These are phyloP conservation scores for Magnusiomyces fungicola DNA, from an alignment of 1,139 yeast species.

Conservation along the genomic window DNA sequence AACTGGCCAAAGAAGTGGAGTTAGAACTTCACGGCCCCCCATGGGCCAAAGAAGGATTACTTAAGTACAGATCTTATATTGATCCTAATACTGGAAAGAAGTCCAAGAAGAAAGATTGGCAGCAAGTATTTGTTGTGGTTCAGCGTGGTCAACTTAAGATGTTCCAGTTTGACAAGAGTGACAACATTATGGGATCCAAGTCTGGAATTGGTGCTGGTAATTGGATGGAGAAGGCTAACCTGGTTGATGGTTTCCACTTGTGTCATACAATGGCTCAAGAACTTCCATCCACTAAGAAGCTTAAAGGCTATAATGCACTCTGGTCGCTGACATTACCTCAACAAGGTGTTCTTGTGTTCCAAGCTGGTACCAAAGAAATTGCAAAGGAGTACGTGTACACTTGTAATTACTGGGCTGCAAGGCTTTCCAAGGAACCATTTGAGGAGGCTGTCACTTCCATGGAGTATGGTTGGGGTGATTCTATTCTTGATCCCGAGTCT, in stretches of 20 bases:
- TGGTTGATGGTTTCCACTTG: constrained; percentile 26
- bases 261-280: constrained; percentile 30
- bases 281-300: constrained; percentile 24
- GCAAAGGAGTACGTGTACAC: constrained; percentile 67
- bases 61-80: constrained; percentile 43
- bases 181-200: constrained; percentile 46
- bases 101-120: constrained; percentile 29
- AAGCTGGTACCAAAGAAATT: constrained; percentile 55
- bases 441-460: constrained; percentile 57
- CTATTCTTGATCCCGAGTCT: neutral
- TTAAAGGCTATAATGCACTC: constrained; percentile 25
- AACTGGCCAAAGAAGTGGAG: constrained; percentile 43
- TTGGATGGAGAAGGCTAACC: constrained; percentile 11
- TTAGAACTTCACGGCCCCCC: constrained; percentile 68
- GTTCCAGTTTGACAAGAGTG: constrained; percentile 24
- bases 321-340: constrained; percentile 35
- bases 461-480: constrained; percentile 68
- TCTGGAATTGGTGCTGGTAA: neutral
- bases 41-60: constrained; percentile 65
- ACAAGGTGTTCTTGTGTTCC: constrained; percentile 28
- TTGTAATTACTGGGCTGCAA: constrained; percentile 83
- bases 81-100: constrained; percentile 28
- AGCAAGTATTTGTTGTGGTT: constrained; percentile 30
- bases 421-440: constrained; percentile 69
- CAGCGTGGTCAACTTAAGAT: constrained; percentile 33